A percentile compares a stretch with the other conserved stretches of the same genome.
Conservation (phyloP, 2,329 filamentous ascomycete genomes). For the Pseudopyricularia javanii region DNA sequence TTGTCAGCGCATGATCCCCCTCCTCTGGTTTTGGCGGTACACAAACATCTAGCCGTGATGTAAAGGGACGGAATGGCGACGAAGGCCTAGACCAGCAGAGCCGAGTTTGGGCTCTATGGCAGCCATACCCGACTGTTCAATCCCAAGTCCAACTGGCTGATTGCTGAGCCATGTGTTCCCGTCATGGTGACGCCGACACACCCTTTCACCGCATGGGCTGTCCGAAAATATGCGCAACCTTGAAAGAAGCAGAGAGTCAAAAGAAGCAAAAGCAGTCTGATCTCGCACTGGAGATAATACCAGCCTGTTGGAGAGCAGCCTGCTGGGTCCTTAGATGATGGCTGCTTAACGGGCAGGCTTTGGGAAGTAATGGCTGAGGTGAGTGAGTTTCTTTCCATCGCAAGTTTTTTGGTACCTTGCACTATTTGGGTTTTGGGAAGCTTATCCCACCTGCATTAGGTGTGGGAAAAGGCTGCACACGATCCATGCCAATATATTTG, state of each 20-base stretch:
- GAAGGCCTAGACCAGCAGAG: too few species aligned
- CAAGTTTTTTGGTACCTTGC: not conserved
- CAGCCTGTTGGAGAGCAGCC: not conserved
- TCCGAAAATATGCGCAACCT: not conserved
- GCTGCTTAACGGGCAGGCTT: not conserved
- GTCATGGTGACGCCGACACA: not conserved
- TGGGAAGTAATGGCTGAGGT: not conserved
- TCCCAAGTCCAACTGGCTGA: not conserved
- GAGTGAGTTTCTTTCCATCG: not conserved
- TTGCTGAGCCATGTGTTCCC: not conserved
- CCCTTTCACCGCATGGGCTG: not conserved
- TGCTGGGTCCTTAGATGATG: not conserved
- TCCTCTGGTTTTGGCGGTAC: not conserved
- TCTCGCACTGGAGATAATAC: not conserved
- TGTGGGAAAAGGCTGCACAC: not conserved
- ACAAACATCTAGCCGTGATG: not conserved
- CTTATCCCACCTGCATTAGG: not conserved
- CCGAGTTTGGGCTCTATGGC: too few species aligned
- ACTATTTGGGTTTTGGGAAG: not conserved
- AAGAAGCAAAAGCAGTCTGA: not conserved
- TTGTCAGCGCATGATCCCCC: not conserved
- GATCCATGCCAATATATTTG: not conserved
- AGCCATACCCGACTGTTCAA: not conserved
- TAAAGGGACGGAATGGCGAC: too few species aligned
- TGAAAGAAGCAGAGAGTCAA: not conserved